phyloP scores from a whole-genome alignment of 2,329 filamentous ascomycete species.

The Penicillium hordei region DNA sequence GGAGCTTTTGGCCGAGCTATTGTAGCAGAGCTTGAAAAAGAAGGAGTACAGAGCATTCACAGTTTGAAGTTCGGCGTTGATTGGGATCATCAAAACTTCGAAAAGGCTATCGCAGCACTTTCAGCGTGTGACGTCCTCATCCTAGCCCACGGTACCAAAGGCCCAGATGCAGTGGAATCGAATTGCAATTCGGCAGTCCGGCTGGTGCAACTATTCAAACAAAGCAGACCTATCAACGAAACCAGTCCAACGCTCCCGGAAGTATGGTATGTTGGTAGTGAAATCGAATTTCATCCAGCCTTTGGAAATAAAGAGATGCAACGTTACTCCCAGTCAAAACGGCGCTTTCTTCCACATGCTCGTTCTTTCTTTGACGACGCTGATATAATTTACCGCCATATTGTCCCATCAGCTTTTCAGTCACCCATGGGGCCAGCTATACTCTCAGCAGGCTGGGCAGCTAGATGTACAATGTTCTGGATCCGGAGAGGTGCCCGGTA shows the following conservation, averaged over 20 bases:
- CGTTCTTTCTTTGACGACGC: constrained; percentile 18
- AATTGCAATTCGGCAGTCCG: constrained; percentile 14
- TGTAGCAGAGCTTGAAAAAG: constrained; percentile 4
- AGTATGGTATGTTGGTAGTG: constrained; percentile 21
- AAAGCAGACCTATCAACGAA: neutral
- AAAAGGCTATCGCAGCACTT: neutral
- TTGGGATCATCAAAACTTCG: constrained; percentile 15
- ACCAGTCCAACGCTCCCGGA: constrained; percentile 13
- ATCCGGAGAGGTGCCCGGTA: constrained; percentile 20
- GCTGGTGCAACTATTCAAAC: constrained; percentile 13
- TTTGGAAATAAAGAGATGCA: constrained; percentile 7
- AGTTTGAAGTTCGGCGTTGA: constrained; percentile 8
- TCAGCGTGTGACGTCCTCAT: constrained; percentile 17
- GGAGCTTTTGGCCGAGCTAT: constrained; percentile 20
- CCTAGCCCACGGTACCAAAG: constrained; percentile 15
- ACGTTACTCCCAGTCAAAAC: constrained; percentile 10
- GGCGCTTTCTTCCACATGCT: constrained; percentile 18
- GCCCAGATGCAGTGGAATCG: constrained; percentile 9
- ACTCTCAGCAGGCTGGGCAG: constrained; percentile 15
- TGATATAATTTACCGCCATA: constrained; percentile 18
- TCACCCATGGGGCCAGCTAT: constrained; percentile 8
- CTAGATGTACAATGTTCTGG: constrained; percentile 19
- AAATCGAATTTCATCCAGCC: constrained; percentile 13
- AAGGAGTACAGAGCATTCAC: constrained; percentile 13
- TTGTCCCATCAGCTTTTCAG: constrained; percentile 14